These are phyloP conservation scores for Penicillium aurantiogriseum DNA, from an alignment of 2,329 filamentous ascomycete genomes.

Conservation along the genomic window DNA sequence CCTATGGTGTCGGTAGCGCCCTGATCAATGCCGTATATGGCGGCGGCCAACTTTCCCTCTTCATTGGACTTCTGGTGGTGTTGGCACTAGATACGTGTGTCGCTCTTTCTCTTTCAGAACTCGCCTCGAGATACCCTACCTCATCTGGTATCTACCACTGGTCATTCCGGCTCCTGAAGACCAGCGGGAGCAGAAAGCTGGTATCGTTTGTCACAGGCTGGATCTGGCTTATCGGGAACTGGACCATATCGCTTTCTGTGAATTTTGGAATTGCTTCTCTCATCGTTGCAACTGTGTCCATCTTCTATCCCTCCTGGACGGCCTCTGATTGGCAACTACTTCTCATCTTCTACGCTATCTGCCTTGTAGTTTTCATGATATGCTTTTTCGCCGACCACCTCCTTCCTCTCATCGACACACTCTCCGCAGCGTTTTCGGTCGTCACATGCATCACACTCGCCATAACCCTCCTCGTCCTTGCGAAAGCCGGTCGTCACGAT, in stretches of 20 bases:
- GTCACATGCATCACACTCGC: slow-evolving; percentile 55
- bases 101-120: slow-evolving; percentile 51
- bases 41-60: slow-evolving; percentile 55
- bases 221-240: slow-evolving; percentile 55
- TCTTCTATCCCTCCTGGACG: slow-evolving; percentile 55
- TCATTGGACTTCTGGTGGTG: slow-evolving; percentile 57
- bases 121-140: slow-evolving; percentile 54
- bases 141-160: slow-evolving; percentile 56
- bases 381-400: slow-evolving; percentile 66
- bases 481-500: slow-evolving; percentile 53
- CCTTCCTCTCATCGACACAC: slow-evolving; percentile 59
- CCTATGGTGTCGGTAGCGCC: slow-evolving; percentile 49
- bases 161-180: slow-evolving; percentile 48
- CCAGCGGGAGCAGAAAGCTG: slow-evolving; percentile 42
- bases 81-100: slow-evolving; percentile 54
- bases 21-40: slow-evolving; percentile 45
- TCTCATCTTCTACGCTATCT: slow-evolving; percentile 69
- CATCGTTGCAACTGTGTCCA: slow-evolving; percentile 51
- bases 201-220: slow-evolving; percentile 55
- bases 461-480: slow-evolving; percentile 56
- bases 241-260: slow-evolving; percentile 54
- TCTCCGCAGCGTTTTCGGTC: slow-evolving; percentile 51
- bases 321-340: slow-evolving; percentile 64
- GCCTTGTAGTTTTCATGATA: slow-evolving; percentile 63
- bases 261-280: slow-evolving; percentile 58